Base-by-base conservation (phyloP, 2,329 filamentous ascomycete species). In the Fusarium tanahbumbuense region DNA sequence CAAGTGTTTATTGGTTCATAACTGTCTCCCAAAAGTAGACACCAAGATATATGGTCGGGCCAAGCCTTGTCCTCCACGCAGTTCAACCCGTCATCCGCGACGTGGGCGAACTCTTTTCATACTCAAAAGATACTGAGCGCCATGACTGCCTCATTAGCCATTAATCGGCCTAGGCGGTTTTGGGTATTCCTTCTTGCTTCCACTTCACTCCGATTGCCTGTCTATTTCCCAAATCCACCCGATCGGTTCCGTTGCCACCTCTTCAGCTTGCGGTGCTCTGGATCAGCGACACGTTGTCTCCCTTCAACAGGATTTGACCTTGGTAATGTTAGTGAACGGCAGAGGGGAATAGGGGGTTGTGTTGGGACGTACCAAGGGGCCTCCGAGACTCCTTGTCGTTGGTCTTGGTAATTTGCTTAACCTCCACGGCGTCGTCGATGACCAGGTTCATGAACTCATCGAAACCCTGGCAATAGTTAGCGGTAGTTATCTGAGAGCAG, bases 381-480 rank as follows among this genome's bases (percentile, higher is more conserved):
- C 93, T 90, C 79, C 94, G 88, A 72, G 89, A 90, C 82, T 97
- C 94, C 72, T 91, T 89, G 44, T 85, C 80, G 73, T 92, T 91
- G 18, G 88, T 90, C 85, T 97, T 97, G 68, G 92, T 94, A 58
- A 93, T 85, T 78, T 93, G 88, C 80, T 91, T 92, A 46, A 99
- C 94, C 82, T 98, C 95, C 60, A 98, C 89, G 30, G 96, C 96
- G 75, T 99, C 94, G 78, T 99, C 96, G 72, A 97, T 88, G 41
- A 98, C 96, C 52, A 99, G 86, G 83, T 99, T 99, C 94, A 99
- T 98, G 84, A 98, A 99, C 82, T 99, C 96, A 80, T 99, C 96
- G 74, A 99, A 99, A 16, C 96, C 94, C 94, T 97, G 10, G 6
- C n/a, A 3, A 42, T 37, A 23, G 45, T 60, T 44, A 74, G 63